Evolutionary conservation across 495 filamentous ascomycete genomes (phyloP).

Genomic region (Aspergillus sclerotioniger): DNA sequence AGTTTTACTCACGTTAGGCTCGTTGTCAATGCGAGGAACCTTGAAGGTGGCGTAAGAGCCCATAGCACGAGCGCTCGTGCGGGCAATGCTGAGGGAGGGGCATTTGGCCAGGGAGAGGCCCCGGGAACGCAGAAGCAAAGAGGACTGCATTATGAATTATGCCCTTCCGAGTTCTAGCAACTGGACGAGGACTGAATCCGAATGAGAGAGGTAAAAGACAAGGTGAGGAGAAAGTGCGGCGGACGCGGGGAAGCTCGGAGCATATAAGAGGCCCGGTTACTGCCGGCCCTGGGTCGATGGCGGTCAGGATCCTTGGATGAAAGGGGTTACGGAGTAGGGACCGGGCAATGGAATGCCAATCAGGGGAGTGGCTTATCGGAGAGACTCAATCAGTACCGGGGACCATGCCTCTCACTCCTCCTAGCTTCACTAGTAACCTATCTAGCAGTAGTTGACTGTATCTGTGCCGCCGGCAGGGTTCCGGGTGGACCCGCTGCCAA

Average conservation of each 20-base stretch:
- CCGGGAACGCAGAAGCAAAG: conserved; percentile 31
- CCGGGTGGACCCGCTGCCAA: not conserved
- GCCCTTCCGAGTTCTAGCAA: not conserved
- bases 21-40: conserved; percentile 82
- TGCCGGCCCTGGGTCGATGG: conserved; percentile 1
- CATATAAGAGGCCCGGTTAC: conserved; percentile 14
- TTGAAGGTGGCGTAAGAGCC: conserved; percentile 75
- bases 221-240: conserved; percentile 12
- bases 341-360: not conserved
- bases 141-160: conserved; percentile 34
- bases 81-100: conserved; percentile 24
- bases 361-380: too few relatives aligned
- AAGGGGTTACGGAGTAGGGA: not conserved
- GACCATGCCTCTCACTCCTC: too few relatives aligned
- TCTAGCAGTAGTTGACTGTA: too few relatives aligned
- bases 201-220: conserved; percentile 8
- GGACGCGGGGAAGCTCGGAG: conserved; percentile 20
- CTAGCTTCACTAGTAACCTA: not conserved
- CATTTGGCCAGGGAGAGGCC: conserved; percentile 22
- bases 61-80: conserved; percentile 32
- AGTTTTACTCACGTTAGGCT: conserved; percentile 74
- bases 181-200: conserved; percentile 8
- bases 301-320: not conserved
- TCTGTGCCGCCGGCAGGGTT: not conserved
- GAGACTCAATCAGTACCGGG: too few relatives aligned